A percentile compares a stretch with the other conserved stretches of the same genome.
These are phyloP conservation scores for Dictyophora rubrovolvata DNA, from an alignment of 768 basidiomycete species.

Conservation along the genomic window DNA sequence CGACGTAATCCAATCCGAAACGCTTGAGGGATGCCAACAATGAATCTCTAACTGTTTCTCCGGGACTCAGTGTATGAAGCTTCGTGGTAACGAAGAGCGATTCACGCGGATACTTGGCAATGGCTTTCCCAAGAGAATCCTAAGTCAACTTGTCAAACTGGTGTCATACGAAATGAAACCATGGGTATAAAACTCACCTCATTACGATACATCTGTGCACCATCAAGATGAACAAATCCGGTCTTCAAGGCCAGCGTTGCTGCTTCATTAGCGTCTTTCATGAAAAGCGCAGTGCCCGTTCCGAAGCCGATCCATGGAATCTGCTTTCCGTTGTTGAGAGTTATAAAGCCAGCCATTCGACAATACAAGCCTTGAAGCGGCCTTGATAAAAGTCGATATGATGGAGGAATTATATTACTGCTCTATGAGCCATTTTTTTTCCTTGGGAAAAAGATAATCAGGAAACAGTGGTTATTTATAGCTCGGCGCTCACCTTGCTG, in stretches of 20 bases:
- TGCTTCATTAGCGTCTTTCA: constrained; percentile 30
- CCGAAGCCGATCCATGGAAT: constrained; percentile 55
- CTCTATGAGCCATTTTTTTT: no score
- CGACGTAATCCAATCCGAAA: constrained; percentile 45
- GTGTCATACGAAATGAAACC: not conserved
- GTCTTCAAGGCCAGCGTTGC: constrained; percentile 41
- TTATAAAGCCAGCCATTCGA: not conserved
- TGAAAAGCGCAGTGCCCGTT: constrained; percentile 45
- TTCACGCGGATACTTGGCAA: constrained; percentile 25
- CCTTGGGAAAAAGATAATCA: no score
- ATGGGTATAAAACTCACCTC: constrained; percentile 24
- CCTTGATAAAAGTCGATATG: not conserved
- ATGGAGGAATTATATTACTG: no score
- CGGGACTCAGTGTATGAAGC: constrained; percentile 24
- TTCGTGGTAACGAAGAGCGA: constrained; percentile 59
- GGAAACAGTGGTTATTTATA: no score
- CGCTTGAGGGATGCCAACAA: constrained; percentile 45
- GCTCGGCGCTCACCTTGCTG: no score
- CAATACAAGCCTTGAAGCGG: not conserved
- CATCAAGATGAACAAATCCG: constrained; percentile 53
- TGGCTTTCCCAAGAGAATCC: constrained; percentile 3
- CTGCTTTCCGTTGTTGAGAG: constrained; percentile 44
- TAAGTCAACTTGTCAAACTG: not conserved
- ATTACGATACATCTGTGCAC: constrained; percentile 51
- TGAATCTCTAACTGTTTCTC: constrained; percentile 37